phyloP scores from a whole-genome alignment of 805 yeast species.

The Priceomyces castillae region DNA sequence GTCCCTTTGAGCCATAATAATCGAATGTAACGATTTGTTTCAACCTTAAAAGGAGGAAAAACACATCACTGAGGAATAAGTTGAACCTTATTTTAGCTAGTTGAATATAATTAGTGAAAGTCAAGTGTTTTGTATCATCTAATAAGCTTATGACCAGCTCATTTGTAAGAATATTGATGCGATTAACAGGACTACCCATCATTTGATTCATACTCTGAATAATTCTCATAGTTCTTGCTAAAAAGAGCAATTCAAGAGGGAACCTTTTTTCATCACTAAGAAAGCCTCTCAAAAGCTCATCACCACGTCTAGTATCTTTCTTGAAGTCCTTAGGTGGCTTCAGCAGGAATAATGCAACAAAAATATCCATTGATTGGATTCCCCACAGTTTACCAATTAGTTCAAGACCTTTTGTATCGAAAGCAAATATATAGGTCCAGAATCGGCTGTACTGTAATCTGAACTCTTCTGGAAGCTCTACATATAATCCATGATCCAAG shows the following conservation, averaged over 20 bases:
- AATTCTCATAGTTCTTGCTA: slow-evolving; percentile 71
- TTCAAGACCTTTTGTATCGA: slow-evolving; percentile 47
- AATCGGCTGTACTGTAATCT: slow-evolving; percentile 54
- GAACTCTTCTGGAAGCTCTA: slow-evolving; percentile 49
- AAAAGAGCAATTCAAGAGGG: slow-evolving; percentile 63
- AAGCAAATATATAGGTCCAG: slow-evolving; percentile 61
- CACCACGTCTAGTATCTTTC: slow-evolving; percentile 19
- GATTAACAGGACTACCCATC: slow-evolving; percentile 72
- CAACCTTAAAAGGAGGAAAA: slow-evolving; percentile 31
- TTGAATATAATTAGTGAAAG: slow-evolving; percentile 10
- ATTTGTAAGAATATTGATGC: slow-evolving; percentile 59
- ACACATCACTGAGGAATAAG: slow-evolving; percentile 27
- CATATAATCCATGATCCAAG: slow-evolving; percentile 74
- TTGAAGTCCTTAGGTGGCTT: slow-evolving; percentile 38
- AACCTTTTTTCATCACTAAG: slow-evolving; percentile 61
- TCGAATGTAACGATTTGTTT: slow-evolving; percentile 34
- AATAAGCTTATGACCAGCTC: slow-evolving; percentile 43
- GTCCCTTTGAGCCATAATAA: slow-evolving; percentile 22
- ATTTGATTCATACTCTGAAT: slow-evolving; percentile 65
- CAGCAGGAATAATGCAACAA: slow-evolving; percentile 55
- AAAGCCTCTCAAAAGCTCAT: slow-evolving; percentile 49
- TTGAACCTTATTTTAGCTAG: slow-evolving; percentile 20
- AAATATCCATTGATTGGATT: slow-evolving; percentile 58
- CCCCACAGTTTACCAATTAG: slow-evolving; percentile 64
- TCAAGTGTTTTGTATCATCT: neutral